Evolutionary conservation across 2,329 filamentous ascomycete genomes (phyloP).

Genomic region (Cercospora zeae-maydis): DNA sequence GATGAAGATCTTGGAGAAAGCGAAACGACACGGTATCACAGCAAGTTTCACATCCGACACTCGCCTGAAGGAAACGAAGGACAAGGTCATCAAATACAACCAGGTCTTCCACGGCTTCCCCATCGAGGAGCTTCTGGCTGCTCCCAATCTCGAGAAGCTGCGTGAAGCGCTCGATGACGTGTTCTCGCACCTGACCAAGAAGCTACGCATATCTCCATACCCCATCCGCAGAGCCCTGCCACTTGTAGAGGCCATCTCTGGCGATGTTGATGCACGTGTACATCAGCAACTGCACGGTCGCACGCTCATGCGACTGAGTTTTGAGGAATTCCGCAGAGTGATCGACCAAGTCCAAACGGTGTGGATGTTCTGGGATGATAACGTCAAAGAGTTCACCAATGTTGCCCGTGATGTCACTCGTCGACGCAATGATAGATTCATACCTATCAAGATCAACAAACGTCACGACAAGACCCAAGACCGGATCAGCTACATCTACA

Average conservation of each 20-base stretch:
- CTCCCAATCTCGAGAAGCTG: constrained; percentile 81
- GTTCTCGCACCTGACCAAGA: constrained; percentile 95
- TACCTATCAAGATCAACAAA: constrained; percentile 91
- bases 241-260: constrained; percentile 95
- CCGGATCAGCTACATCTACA: constrained; percentile 86
- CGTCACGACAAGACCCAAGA: constrained; percentile 86
- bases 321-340: constrained; percentile 79
- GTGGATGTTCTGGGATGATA: constrained; percentile 91
- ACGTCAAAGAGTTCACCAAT: constrained; percentile 96
- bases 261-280: constrained; percentile 81
- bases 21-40: constrained; percentile 95
- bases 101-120: constrained; percentile 98
- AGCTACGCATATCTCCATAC: constrained; percentile 92
- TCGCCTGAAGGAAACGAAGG: constrained; percentile 90
- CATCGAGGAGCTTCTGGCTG: constrained; percentile 87
- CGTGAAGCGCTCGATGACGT: constrained; percentile 86
- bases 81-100: constrained; percentile 97
- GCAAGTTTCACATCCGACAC: constrained; percentile 97
- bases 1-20: constrained; percentile 90
- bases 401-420: constrained; percentile 92
- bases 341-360: constrained; percentile 82
- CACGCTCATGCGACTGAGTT: constrained; percentile 86
- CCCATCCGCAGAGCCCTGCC: constrained; percentile 86
- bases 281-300: constrained; percentile 82
- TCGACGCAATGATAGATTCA: constrained; percentile 94